Conservation (phyloP, 306 rosid species). For the Cicer pinnatifidum region DNA sequence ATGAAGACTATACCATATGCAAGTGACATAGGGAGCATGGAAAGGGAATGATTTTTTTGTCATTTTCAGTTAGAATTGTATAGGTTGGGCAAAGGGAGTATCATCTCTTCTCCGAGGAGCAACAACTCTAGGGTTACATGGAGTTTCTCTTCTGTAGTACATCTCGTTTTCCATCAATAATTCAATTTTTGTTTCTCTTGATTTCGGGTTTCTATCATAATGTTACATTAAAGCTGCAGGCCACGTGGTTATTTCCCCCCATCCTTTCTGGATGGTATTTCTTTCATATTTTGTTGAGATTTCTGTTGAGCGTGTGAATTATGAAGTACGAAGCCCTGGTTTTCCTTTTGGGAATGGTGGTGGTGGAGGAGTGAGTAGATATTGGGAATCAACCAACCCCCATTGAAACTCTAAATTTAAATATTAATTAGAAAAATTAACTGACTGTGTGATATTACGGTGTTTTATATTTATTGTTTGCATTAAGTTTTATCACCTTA, state of each 20-base stretch:
- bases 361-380: constrained; percentile 16
- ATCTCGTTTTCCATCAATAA: too few relatives aligned
- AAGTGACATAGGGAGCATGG: too few relatives aligned
- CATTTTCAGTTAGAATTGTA: too few relatives aligned
- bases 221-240: background rate
- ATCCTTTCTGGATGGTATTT: background rate
- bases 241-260: background rate
- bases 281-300: constrained; percentile 14
- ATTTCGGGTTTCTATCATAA: too few relatives aligned
- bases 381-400: constrained; percentile 27
- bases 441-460: background rate
- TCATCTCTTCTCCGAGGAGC: too few relatives aligned
- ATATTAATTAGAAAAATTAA: constrained; percentile 26
- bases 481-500: background rate
- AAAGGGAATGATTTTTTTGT: too few relatives aligned
- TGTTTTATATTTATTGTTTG: constrained; percentile 5
- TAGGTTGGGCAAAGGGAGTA: too few relatives aligned
- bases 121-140: too few relatives aligned
- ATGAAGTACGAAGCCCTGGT: background rate
- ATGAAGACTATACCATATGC: too few relatives aligned
- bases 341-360: too few relatives aligned
- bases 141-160: too few relatives aligned
- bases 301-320: constrained; percentile 6
- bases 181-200: too few relatives aligned
- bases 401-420: background rate